Evolutionary conservation across 257 asterid genomes (phyloP).

Genomic region (Ligustrum vulgare): DNA sequence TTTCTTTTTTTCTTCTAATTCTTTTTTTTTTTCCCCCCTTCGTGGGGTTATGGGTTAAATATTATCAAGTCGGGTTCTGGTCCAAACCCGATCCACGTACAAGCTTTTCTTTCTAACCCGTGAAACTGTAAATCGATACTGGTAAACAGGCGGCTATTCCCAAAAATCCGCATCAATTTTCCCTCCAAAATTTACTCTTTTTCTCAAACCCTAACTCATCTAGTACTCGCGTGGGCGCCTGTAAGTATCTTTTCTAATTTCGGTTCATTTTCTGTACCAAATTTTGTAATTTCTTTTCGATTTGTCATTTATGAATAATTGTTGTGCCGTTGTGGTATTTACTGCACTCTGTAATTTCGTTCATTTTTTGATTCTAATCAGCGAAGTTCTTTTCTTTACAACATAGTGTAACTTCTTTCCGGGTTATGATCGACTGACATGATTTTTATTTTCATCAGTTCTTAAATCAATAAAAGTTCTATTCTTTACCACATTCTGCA

Average conservation of each 20-base stretch:
- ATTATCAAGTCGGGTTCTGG: not conserved
- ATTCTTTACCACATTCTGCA: conserved; percentile 8
- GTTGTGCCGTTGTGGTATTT: not conserved
- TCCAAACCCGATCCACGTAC: not conserved
- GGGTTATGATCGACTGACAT: not conserved
- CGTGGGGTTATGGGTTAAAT: too few species aligned
- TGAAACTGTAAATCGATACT: not conserved
- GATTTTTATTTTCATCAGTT: not conserved
- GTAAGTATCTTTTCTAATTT: not conserved
- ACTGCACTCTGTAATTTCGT: not conserved
- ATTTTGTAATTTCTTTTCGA: not conserved
- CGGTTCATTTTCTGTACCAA: not conserved
- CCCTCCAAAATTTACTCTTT: conserved; percentile 29
- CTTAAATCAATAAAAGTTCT: not conserved
- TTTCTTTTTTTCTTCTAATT: too few species aligned
- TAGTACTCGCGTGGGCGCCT: not conserved
- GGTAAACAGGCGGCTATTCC: not conserved
- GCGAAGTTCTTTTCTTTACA: not conserved
- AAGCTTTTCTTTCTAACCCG: not conserved
- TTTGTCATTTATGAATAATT: not conserved
- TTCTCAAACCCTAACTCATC: conserved; percentile 18
- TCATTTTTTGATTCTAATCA: not conserved
- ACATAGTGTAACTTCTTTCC: not conserved
- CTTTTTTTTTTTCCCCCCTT: too few species aligned
- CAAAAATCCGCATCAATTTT: conserved; percentile 9